Percentiles rank a stretch among this genome's conserved stretches.
phyloP scores from a whole-genome alignment of 768 basidiomycete genomes.

The Rhodosporidiobolus sp. region DNA sequence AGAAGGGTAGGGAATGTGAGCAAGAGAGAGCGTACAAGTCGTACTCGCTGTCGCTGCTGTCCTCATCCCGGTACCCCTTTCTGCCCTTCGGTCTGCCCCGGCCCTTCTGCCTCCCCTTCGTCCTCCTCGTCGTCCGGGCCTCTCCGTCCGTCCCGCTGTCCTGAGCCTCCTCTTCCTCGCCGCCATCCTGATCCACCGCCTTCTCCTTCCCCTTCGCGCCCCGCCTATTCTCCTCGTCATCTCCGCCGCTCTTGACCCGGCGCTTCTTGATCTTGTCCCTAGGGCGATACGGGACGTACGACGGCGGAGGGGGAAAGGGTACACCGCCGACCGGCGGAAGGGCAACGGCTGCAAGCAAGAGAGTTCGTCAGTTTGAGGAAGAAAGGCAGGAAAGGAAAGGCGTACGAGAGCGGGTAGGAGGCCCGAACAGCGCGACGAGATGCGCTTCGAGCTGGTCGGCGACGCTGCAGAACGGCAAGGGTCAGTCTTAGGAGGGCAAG shows the following conservation, averaged over 20 bases:
- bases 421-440: constrained; percentile 9
- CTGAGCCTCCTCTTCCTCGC: too few species aligned
- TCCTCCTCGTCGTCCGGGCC: too few species aligned
- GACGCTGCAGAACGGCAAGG: background rate
- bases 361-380: background rate
- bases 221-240: too few species aligned
- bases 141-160: background rate
- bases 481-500: background rate
- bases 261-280: background rate
- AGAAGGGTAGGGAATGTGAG: too few species aligned
- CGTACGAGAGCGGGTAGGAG: background rate
- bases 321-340: background rate
- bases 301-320: background rate
- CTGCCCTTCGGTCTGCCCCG: too few species aligned
- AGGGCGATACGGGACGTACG: too few species aligned
- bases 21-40: too few species aligned
- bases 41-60: too few species aligned
- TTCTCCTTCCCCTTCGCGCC: too few species aligned
- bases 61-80: too few species aligned
- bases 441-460: background rate
- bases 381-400: background rate
- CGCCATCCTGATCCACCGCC: background rate
- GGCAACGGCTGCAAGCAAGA: background rate
- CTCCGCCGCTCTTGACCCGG: too few species aligned
- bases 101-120: too few species aligned